Base-by-base conservation (phyloP, 345 rosid species). In the Luvunga scandens region DNA sequence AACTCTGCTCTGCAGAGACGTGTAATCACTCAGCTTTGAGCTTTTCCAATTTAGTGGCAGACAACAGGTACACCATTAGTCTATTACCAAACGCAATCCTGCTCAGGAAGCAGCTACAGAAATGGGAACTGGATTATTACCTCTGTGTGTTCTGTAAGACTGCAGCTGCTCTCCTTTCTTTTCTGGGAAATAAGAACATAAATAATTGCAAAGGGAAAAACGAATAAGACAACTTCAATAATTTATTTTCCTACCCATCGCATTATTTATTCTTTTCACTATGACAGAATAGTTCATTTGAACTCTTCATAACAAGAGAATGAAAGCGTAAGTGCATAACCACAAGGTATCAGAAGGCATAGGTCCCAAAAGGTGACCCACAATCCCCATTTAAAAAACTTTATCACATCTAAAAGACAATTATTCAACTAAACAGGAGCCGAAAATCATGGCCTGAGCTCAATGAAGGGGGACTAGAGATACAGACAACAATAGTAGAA, bases 21-120 rank as follows among this genome's bases (percentile, higher is more conserved):
- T 16, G 38, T 36, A 57, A 64, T 72, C 66, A 50, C 39, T 50
- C 73, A 7, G 61, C 73, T 27, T 18, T 19, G 55, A 18, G 57
- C 16, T 30, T 70, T 70, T 7, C 73, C 61, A 28, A 48, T 60
- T 59, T 6, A 73, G 76, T 36, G 67, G 76, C 76, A 73, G 66
- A 60, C 76, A 73, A 2, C 60, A 10, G 21, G 60, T 64, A 45
- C 18, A 45, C 16, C 50, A 45, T 45, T 45, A 45, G 50, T 45
- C 50, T 4, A 45, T 45, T 13, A 75, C 45, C 60, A 45, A 64
- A 75, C 7, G 21, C 25, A 39, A 74, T 74, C 77, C 59, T n/a
- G 61, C 24, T 45, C 38, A 16, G 73, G 61, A 50, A 50, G 30
- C 27, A 27, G 50, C 75, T 3, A 48, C 34, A 25, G 24, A 16